These are phyloP conservation scores for Jamesozyma spencerorum DNA, from an alignment of 805 yeast genomes.

Conservation along the genomic window DNA sequence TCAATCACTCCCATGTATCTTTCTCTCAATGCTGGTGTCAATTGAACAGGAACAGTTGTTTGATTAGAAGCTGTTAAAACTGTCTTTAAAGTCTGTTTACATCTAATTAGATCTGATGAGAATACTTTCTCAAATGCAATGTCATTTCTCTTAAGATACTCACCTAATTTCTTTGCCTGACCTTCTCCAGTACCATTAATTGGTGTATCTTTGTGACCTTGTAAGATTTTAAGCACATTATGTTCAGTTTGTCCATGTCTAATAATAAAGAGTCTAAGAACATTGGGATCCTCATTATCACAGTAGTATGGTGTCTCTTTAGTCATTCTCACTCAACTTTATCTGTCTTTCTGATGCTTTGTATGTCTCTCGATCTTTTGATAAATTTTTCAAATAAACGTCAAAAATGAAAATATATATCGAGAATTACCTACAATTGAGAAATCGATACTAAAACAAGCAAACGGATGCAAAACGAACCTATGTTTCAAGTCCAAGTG, in stretches of 20 bases:
- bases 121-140: constrained; percentile 30
- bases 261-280: constrained; percentile 48
- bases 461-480: constrained; percentile 37
- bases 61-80: constrained; percentile 29
- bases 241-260: constrained; percentile 83
- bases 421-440: too few species aligned
- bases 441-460: too few species aligned
- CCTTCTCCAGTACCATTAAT: constrained; percentile 50
- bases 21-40: constrained; percentile 50
- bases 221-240: constrained; percentile 58
- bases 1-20: constrained; percentile 72
- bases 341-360: too few species aligned
- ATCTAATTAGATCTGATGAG: constrained; percentile 41
- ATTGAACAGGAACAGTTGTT: constrained; percentile 8
- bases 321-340: too few species aligned
- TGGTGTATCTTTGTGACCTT: constrained; percentile 65
- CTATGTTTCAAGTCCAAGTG: constrained; percentile 72
- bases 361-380: too few species aligned
- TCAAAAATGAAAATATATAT: too few species aligned
- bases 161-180: constrained; percentile 54
- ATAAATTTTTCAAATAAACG: too few species aligned
- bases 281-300: constrained; percentile 30
- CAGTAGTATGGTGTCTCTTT: constrained; percentile 8
- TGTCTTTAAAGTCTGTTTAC: constrained; percentile 47
- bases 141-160: constrained; percentile 26